phyloP scores from a whole-genome alignment of 768 basidiomycete species.

The Tulasnella sp. region DNA sequence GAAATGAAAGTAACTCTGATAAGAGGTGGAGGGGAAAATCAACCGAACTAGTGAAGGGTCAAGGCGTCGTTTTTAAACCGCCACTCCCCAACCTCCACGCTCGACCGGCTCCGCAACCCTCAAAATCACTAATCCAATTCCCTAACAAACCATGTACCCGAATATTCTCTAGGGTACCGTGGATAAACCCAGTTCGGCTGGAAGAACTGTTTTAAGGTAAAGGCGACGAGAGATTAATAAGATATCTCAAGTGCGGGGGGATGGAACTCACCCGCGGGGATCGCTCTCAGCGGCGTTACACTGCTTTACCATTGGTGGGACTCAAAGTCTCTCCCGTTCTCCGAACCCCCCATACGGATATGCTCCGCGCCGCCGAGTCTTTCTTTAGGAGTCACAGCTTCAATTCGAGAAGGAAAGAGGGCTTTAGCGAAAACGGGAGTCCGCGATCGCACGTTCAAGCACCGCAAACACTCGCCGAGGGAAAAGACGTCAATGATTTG shows the following conservation, averaged over 20 bases:
- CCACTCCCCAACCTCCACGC: background rate
- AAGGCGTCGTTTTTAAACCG: background rate
- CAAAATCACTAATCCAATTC: too few relatives aligned
- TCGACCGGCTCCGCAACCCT: background rate
- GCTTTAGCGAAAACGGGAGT: background rate
- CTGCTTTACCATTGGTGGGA: background rate
- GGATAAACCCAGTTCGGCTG: background rate
- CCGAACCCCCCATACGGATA: background rate
- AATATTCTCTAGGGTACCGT: background rate
- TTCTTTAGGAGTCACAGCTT: background rate
- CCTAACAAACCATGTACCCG: background rate
- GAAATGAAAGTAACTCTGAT: background rate
- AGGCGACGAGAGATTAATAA: background rate
- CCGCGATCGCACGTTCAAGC: background rate
- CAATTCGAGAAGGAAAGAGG: background rate
- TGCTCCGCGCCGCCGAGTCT: background rate
- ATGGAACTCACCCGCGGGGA: background rate
- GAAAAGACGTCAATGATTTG: background rate
- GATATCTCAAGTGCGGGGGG: background rate
- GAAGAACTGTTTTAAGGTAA: background rate
- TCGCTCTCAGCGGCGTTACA: background rate
- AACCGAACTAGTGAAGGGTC: background rate
- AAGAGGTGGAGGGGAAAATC: background rate
- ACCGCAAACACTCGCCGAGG: background rate
- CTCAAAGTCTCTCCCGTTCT: background rate